Evolutionary conservation across 1,139 yeast genomes (phyloP).

Genomic region (Debaryomyces psychrophilus): DNA sequence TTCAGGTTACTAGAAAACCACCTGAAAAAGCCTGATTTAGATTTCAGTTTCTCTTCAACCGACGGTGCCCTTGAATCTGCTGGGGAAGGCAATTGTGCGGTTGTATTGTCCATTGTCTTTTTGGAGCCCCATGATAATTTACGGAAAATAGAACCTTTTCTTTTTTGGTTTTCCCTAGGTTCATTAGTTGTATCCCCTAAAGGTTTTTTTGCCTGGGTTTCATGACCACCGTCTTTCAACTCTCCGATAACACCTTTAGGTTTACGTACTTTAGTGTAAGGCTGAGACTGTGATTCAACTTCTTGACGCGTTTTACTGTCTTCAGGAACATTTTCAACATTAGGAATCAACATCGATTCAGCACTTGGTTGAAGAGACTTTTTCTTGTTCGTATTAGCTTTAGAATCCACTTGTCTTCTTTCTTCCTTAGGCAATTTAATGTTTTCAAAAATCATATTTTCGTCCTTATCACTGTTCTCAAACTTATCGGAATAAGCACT

Average conservation of each 20-base stretch:
- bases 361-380: constrained; percentile 41
- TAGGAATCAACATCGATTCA: constrained; percentile 43
- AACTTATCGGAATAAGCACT: constrained; percentile 20
- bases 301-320: constrained; percentile 6
- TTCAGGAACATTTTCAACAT: constrained; percentile 15
- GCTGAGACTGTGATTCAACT: constrained; percentile 23
- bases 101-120: constrained; percentile 32
- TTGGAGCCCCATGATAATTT: constrained; percentile 62
- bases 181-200: constrained; percentile 39
- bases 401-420: constrained; percentile 18
- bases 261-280: constrained; percentile 32
- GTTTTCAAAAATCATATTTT: constrained; percentile 43
- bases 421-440: constrained; percentile 47
- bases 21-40: constrained; percentile 39
- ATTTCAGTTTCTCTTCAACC: constrained; percentile 36
- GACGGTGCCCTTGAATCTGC: constrained; percentile 37
- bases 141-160: constrained; percentile 59
- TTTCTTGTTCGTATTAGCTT: constrained; percentile 14
- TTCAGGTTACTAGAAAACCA: constrained; percentile 44
- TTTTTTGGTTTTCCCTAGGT: constrained; percentile 32
- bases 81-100: constrained; percentile 43
- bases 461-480: constrained; percentile 23
- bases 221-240: neutral
- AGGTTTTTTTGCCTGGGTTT: constrained; percentile 24
- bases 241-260: constrained; percentile 17